A percentile compares a stretch with the other conserved stretches of the same genome.
phyloP scores from a whole-genome alignment of 805 yeast species.

The Dipodascus albidus region DNA sequence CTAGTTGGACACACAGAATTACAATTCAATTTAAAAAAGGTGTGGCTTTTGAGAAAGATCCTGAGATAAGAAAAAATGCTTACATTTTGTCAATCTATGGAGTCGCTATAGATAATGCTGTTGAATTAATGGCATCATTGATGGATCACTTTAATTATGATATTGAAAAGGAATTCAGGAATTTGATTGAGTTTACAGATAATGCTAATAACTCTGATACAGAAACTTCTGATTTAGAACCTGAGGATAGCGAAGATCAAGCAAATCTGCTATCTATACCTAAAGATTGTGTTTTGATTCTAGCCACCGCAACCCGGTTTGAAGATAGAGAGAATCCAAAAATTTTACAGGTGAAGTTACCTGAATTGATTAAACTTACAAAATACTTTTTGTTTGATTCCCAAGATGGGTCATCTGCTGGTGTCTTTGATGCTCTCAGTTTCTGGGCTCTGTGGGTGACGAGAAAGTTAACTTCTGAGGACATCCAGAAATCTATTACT shows the following conservation, averaged over 20 bases:
- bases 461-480: conserved; percentile 14
- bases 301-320: conserved; percentile 24
- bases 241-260: background rate
- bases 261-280: conserved; percentile 12
- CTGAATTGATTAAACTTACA: conserved; percentile 14
- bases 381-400: conserved; percentile 11
- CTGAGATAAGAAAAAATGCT: conserved; percentile 1
- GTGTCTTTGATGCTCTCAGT: conserved; percentile 24
- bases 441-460: conserved; percentile 26
- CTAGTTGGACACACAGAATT: conserved; percentile 23
- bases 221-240: no score
- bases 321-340: conserved; percentile 12
- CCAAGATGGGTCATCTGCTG: conserved; percentile 15
- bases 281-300: conserved; percentile 22
- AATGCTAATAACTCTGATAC: conserved; percentile 1
- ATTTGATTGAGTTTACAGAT: conserved; percentile 31
- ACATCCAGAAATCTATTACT: conserved; percentile 21
- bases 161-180: conserved; percentile 19
- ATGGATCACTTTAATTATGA: conserved; percentile 59
- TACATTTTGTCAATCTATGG: conserved; percentile 21
- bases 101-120: conserved; percentile 24
- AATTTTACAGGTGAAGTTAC: conserved; percentile 10
- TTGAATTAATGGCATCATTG: conserved; percentile 34
- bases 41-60: conserved; percentile 16
- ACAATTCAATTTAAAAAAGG: conserved; percentile 24